Conservation (phyloP, 202 grass and related monocot species). For the Carex arenaria region DNA sequence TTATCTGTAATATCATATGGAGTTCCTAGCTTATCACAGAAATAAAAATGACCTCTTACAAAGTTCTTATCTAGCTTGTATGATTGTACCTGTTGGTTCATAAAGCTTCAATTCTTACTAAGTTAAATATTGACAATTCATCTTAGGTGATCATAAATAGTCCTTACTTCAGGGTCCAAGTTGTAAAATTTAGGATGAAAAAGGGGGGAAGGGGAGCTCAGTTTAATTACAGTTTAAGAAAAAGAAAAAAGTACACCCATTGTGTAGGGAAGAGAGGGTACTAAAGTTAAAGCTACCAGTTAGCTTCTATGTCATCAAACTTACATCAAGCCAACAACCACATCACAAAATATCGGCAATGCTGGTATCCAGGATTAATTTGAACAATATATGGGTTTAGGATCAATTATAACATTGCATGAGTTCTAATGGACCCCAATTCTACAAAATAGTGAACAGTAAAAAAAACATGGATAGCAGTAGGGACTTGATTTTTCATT, state of each 20-base stretch:
- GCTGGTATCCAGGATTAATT: not conserved
- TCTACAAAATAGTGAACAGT: not conserved
- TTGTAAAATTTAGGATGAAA: not conserved
- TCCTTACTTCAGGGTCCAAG: not conserved
- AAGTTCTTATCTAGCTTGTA: not conserved
- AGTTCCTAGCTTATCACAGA: not conserved
- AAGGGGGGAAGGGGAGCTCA: not conserved
- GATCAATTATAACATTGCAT: not conserved
- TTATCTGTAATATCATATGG: slow-evolving; percentile 46
- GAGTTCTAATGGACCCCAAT: not conserved
- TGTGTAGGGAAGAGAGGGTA: not conserved
- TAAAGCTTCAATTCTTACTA: not conserved
- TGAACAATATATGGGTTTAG: not conserved
- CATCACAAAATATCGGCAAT: not conserved
- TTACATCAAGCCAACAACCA: not conserved
- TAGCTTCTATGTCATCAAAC: not conserved
- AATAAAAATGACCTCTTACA: not conserved
- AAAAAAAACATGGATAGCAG: not conserved
- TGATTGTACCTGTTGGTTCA: not conserved
- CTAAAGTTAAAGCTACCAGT: not conserved
- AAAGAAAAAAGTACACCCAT: not conserved
- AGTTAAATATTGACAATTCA: not conserved
- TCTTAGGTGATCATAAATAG: not conserved
- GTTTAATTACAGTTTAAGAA: not conserved
- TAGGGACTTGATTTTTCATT: not conserved